phyloP scores from a whole-genome alignment of 345 rosid species.

The Crucihimalaya himalaica region DNA sequence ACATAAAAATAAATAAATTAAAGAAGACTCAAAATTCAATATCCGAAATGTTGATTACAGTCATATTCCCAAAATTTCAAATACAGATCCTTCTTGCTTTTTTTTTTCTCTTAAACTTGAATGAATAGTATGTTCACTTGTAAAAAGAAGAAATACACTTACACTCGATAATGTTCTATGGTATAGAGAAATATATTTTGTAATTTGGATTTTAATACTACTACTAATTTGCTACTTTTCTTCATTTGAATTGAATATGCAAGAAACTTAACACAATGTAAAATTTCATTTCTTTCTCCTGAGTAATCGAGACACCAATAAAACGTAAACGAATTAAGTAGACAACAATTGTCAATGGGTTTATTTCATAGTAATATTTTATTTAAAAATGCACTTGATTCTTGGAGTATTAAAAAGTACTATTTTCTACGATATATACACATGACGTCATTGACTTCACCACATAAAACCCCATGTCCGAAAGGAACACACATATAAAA shows the following conservation, averaged over 20 bases:
- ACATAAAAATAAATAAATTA: background rate
- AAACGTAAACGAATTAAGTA: background rate
- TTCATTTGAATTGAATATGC: background rate
- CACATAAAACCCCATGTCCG: background rate
- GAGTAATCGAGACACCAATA: slow-evolving; percentile 1
- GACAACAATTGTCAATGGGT: slow-evolving; percentile 22
- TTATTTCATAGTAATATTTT: background rate
- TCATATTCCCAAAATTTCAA: background rate
- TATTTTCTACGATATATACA: background rate
- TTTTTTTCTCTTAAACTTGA: background rate
- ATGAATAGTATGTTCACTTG: background rate
- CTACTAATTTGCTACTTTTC: background rate
- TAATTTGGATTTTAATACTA: background rate
- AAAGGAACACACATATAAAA: slow-evolving; percentile 33
- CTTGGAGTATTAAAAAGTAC: background rate
- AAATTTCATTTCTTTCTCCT: background rate
- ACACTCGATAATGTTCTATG: background rate
- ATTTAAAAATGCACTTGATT: background rate
- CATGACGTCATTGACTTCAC: slow-evolving; percentile 28
- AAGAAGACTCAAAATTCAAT: background rate
- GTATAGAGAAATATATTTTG: background rate
- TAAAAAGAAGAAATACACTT: background rate
- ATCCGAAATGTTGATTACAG: background rate
- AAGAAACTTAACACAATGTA: background rate
- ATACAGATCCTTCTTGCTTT: background rate